Percentiles rank a stretch among this genome's conserved stretches.
Evolutionary conservation across 495 filamentous ascomycete species (phyloP).

Genomic region (Hypoxylon lienhwacheense): DNA sequence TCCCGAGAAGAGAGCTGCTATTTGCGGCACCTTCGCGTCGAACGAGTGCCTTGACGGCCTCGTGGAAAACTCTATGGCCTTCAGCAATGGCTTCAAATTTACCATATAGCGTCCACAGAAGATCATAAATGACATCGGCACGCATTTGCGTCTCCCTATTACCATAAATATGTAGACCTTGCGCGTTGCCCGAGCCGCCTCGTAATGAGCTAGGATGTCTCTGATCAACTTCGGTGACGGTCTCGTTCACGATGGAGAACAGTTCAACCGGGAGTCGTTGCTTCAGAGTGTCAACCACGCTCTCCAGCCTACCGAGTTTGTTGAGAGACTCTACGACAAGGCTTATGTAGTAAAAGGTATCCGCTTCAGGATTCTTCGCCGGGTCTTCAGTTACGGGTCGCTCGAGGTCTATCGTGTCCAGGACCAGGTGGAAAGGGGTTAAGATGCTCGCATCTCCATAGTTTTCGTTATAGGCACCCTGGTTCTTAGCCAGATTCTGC

Average conservation of each 20-base stretch:
- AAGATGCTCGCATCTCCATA: constrained; percentile 51
- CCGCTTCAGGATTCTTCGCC: constrained; percentile 88
- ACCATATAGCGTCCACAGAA: constrained; percentile 88
- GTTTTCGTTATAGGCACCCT: constrained; percentile 47
- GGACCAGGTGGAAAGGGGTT: constrained; percentile 70
- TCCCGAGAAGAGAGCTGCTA: constrained; percentile 64
- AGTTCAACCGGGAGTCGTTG: constrained; percentile 92
- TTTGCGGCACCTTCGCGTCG: constrained; percentile 70
- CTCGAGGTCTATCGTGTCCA: constrained; percentile 73
- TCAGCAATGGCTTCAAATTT: constrained; percentile 97
- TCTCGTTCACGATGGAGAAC: constrained; percentile 90
- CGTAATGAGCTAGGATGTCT: constrained; percentile 76
- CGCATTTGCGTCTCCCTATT: constrained; percentile 69
- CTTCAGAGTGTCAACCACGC: constrained; percentile 85
- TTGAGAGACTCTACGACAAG: constrained; percentile 87
- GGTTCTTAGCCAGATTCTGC: constrained; percentile 67
- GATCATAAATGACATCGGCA: constrained; percentile 81
- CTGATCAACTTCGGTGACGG: constrained; percentile 88
- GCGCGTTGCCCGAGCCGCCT: constrained; percentile 53
- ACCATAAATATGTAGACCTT: constrained; percentile 65
- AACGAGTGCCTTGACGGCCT: constrained; percentile 79
- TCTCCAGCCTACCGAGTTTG: constrained; percentile 80
- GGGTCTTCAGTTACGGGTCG: constrained; percentile 77
- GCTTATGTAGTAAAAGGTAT: constrained; percentile 90
- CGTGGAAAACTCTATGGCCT: constrained; percentile 90